Conservation (phyloP, 371 early-diverging fungal species). For the Mucor saturninus region DNA sequence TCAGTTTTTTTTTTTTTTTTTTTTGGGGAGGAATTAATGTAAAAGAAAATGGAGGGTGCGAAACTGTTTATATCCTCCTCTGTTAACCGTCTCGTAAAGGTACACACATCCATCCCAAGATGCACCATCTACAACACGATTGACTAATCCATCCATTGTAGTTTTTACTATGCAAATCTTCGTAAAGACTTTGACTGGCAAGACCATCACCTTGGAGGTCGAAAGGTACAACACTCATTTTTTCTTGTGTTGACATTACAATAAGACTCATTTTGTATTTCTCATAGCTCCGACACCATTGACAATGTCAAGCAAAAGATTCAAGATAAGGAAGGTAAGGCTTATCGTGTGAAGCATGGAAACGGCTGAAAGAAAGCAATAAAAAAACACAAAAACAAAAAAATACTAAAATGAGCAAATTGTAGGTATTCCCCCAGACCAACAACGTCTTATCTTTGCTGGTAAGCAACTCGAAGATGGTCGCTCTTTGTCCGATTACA, state of each 20-base stretch:
- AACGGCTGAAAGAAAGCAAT: background rate
- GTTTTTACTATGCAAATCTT: conserved; percentile 69
- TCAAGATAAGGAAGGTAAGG: conserved; percentile 89
- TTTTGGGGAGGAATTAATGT: background rate
- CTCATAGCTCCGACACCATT: conserved; percentile 86
- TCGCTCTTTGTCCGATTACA: conserved; percentile 87
- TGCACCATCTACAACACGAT: conserved; percentile 7
- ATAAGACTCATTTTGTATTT: conserved; percentile 7
- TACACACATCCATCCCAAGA: conserved; percentile 6
- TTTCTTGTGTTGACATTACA: conserved; percentile 9
- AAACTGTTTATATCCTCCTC: conserved; percentile 30
- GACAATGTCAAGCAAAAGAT: conserved; percentile 98
- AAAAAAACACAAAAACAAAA: conserved; percentile 3
- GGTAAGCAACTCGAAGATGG: conserved; percentile 99
- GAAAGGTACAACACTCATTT: conserved; percentile 74
- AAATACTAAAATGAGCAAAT: conserved; percentile 36
- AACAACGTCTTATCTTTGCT: conserved; percentile 99
- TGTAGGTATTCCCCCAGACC: conserved; percentile 97
- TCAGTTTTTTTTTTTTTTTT: conserved; percentile 11
- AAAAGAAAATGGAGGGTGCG: conserved; percentile 7
- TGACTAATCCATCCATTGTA: conserved; percentile 28
- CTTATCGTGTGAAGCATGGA: background rate
- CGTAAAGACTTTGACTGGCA: conserved; percentile 85
- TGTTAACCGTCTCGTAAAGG: conserved; percentile 38
- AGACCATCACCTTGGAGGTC: conserved; percentile 94